These are phyloP conservation scores for Aspergillus sp. DNA, from an alignment of 2,329 filamentous ascomycete species.

Conservation along the genomic window DNA sequence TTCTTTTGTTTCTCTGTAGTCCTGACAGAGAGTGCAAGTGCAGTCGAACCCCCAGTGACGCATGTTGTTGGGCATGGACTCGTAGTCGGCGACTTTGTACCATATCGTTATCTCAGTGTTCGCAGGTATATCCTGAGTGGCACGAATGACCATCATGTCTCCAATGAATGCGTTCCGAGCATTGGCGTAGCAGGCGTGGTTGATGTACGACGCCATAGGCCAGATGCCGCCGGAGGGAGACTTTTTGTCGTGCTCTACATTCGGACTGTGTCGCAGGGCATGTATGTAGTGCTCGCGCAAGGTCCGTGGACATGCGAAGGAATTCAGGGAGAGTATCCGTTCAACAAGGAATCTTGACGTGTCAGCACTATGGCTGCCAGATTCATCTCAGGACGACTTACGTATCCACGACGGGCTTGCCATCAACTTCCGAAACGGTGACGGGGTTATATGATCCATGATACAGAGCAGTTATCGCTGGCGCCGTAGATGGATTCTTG, in stretches of 20 bases:
- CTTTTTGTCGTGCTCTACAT: not conserved
- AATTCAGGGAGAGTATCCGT: slow-evolving; percentile 45
- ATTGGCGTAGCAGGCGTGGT: slow-evolving; percentile 56
- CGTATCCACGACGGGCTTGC: slow-evolving; percentile 47
- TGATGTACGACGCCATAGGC: slow-evolving; percentile 51
- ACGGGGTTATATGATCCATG: slow-evolving; percentile 43
- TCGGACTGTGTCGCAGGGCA: not conserved
- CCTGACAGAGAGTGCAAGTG: slow-evolving; percentile 24
- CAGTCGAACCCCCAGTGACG: slow-evolving; percentile 28
- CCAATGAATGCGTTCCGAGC: slow-evolving; percentile 52
- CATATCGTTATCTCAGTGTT: slow-evolving; percentile 49
- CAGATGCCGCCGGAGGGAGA: slow-evolving; percentile 47
- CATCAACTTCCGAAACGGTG: slow-evolving; percentile 32
- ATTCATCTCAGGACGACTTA: slow-evolving; percentile 30
- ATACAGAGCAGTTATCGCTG: slow-evolving; percentile 38
- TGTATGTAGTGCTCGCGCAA: slow-evolving; percentile 17
- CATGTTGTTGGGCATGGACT: slow-evolving; percentile 1
- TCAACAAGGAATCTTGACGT: slow-evolving; percentile 48
- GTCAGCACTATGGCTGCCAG: slow-evolving; percentile 2
- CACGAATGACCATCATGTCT: slow-evolving; percentile 55
- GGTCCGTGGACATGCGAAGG: slow-evolving; percentile 40
- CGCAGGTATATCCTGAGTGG: slow-evolving; percentile 43
- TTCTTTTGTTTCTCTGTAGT: slow-evolving; percentile 6
- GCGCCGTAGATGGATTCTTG: slow-evolving; percentile 38
- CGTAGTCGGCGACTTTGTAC: slow-evolving; percentile 34